Evolutionary conservation across 1,284 basidiomycete genomes (phyloP), one percentile per base, ranked within the genome.

Genomic region (Fomitopsis betulina): DNA sequence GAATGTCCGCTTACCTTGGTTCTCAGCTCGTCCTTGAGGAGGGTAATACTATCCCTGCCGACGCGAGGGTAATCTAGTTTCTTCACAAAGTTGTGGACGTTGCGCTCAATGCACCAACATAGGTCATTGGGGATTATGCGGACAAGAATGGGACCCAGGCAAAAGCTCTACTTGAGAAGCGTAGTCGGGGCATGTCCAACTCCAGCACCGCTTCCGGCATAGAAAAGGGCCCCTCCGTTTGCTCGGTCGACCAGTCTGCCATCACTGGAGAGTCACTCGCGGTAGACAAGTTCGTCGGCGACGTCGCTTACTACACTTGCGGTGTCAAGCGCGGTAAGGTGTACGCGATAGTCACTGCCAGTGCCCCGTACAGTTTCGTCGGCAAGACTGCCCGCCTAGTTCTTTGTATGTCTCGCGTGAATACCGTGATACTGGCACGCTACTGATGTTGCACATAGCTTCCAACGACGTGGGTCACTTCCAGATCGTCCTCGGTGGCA

Each of bases 271-370:
- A 58, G 58, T 50, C 42, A 15, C 49, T 58, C 23, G 53, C 58
- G 8, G 37, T 43, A 23, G 58, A 58, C 47, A 58, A 58, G 58
- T 58, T 42, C 45, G 25, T 58, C 23, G 58, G 58, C 47, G 58
- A 58, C 40, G 25, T 52, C 13, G 58, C 58, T 13, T 58, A 52
- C 49, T 58, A 58, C 32, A 58, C 58, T 23, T 58, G 58, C 27
- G 58, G 58, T 37, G 54, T 58, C n/a, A 58, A 58, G 47, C 58
- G 58, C 38, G 58, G 58, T 5, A 58, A 58, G 53, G 30, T 55
- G 35, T 58, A 55, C 37, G 58, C 33, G 3, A 27, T 58, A 27
- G 58, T 58, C 23, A 33, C 39, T 5, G 54, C 33, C 7, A 54
- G 53, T n/a, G 58, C 58, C 15, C 53, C 23, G 40, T 49, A 55